phyloP scores from a whole-genome alignment of 371 early-diverging fungal genomes.

The Funneliformis caledonium region DNA sequence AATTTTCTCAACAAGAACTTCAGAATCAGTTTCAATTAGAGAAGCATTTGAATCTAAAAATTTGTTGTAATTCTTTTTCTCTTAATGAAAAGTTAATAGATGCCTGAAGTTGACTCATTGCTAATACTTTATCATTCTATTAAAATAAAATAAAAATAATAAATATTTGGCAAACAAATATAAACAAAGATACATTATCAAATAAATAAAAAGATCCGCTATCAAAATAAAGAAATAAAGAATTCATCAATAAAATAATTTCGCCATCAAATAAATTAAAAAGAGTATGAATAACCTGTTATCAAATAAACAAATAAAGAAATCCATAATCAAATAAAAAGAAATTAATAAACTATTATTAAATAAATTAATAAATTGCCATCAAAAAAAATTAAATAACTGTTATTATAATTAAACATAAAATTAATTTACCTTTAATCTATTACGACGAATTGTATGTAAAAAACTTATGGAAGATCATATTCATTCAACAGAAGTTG shows the following conservation, averaged over 20 bases:
- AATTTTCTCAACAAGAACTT: neutral
- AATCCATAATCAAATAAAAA: too few species aligned
- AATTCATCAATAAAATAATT: too few species aligned
- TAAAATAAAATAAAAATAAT: neutral
- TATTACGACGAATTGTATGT: neutral
- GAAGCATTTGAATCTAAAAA: neutral
- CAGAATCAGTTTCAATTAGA: neutral
- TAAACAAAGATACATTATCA: too few species aligned
- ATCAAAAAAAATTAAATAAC: neutral
- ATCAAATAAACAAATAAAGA: too few species aligned
- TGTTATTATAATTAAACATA: neutral
- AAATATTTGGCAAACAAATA: too few species aligned
- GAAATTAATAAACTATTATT: too few species aligned
- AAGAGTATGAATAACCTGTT: too few species aligned
- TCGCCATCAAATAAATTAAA: too few species aligned
- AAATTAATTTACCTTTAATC: neutral
- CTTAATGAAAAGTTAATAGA: conserved; percentile 12
- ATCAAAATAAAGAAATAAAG: too few species aligned
- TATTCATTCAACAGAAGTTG: neutral
- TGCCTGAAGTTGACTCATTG: conserved; percentile 10
- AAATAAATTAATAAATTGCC: too few species aligned
- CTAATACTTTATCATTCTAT: conserved; percentile 32
- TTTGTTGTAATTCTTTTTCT: conserved; percentile 14
- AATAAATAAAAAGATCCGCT: too few species aligned
- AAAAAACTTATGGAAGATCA: conserved; percentile 4